Percentiles rank a stretch among this genome's conserved stretches.
Conservation (phyloP, 129 eudicot species). For the Ambrosia trifida region DNA sequence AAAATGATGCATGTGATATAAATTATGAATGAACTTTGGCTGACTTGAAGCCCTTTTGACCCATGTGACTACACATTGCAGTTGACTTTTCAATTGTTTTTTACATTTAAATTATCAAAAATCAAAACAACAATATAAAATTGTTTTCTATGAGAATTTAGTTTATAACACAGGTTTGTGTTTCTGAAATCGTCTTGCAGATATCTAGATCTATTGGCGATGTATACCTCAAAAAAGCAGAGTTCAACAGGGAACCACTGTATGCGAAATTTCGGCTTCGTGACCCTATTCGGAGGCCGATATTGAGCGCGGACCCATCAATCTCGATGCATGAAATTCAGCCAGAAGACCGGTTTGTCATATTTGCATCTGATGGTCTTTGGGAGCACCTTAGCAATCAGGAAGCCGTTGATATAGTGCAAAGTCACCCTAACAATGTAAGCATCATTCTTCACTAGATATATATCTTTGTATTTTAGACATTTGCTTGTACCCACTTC, state of each 20-base stretch:
- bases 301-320: conserved; percentile 78
- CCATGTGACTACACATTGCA: not conserved
- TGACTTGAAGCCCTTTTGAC: not conserved
- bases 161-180: conserved; percentile 2
- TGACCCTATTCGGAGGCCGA: conserved; percentile 76
- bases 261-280: conserved; percentile 87
- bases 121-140: not conserved
- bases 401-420: conserved; percentile 91
- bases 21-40: not conserved
- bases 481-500: not conserved
- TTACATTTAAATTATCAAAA: not conserved
- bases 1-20: not conserved
- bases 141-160: not conserved
- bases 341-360: conserved; percentile 81
- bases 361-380: conserved; percentile 95
- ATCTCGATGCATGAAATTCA: conserved; percentile 73
- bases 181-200: conserved; percentile 38
- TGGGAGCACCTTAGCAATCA: conserved; percentile 98
- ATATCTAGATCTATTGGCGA: conserved; percentile 91
- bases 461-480: not conserved
- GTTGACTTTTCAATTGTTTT: not conserved
- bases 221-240: conserved; percentile 81
- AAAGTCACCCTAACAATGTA: conserved; percentile 67
- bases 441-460: conserved; percentile 25
- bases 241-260: conserved; percentile 83